Base-by-base conservation (phyloP, 306 rosid genomes). In the Prosopis cineraria region DNA sequence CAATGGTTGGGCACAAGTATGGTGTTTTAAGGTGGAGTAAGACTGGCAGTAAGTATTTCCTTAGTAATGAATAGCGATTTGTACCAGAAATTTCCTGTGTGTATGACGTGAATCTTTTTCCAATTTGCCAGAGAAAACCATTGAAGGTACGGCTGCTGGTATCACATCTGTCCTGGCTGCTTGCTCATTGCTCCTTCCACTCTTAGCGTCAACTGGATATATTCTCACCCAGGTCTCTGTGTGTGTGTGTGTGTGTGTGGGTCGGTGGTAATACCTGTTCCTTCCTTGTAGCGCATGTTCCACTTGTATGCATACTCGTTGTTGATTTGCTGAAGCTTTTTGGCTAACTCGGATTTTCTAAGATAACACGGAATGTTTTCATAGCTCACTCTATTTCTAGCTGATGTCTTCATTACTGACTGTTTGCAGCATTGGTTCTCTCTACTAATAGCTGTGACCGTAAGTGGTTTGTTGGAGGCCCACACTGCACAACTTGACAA, bases 71-170 rank as follows among this genome's bases (percentile, higher is more conserved):
- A 34, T 65, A 39, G 13, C 70, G 45, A 48, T 80, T 68, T 85
- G 62, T 78, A 66, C 36, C 29, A 5, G 64, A 58, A 33, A 70
- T 52, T 70, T 81, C 63, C 40, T 7, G 70, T 80, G 16, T 83
- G 10, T 75, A 55, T 71, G 80, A 67, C 71, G 20, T 74, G 39
- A 74, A 77, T 78, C 63, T 29, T 79, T 48, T 31, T 27, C 76
- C 78, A 70, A 22, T 52, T 86, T 84, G 52, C 78, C 84, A 95
- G 99, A 92, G 93, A 95, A 93, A 91, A 95, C 99, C 30, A 84
- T 95, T 81, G 99, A 95, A 93, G 99, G 98, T 33, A 95, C 99
- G 41, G 97, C 98, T 19, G 99, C 99, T 81, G 99, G 99, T 73
- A 95, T 95, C 84, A 89, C 98, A 52, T 95, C 98, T 77, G 97